These are phyloP conservation scores for Fusarium robinianum DNA, from an alignment of 2,329 filamentous ascomycete species.

Conservation along the genomic window DNA sequence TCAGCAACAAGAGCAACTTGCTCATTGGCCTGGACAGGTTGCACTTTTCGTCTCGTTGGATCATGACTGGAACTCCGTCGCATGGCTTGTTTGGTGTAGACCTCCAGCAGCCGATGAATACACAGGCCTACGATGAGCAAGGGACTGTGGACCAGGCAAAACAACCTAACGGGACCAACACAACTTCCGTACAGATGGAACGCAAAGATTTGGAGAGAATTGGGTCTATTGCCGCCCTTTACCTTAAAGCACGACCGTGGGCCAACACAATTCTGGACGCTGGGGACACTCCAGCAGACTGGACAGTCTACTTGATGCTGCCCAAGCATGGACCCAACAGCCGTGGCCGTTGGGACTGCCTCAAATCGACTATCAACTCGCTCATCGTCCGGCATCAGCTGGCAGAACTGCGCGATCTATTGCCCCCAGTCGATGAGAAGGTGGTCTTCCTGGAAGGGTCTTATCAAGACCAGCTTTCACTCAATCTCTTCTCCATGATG, in stretches of 20 bases:
- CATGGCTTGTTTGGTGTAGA: conserved; percentile 76
- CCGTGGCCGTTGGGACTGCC: conserved; percentile 62
- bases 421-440: conserved; percentile 75
- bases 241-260: conserved; percentile 80
- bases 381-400: conserved; percentile 81
- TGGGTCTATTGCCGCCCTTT: conserved; percentile 68
- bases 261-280: conserved; percentile 60
- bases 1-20: conserved; percentile 59
- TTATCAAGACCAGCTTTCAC: conserved; percentile 79
- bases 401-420: conserved; percentile 68
- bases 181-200: conserved; percentile 56
- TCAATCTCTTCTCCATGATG: conserved; percentile 84
- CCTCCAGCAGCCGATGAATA: conserved; percentile 3
- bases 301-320: conserved; percentile 73
- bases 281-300: conserved; percentile 65
- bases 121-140: background rate
- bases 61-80: conserved; percentile 88
- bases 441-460: conserved; percentile 77
- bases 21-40: conserved; percentile 57
- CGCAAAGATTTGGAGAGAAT: conserved; percentile 68
- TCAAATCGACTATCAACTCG: conserved; percentile 72
- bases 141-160: background rate
- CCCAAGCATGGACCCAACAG: conserved; percentile 55
- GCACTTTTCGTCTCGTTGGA: conserved; percentile 77
- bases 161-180: background rate